These are phyloP conservation scores for Beauveria australis DNA, from an alignment of 2,329 filamentous ascomycete species.

Conservation along the genomic window DNA sequence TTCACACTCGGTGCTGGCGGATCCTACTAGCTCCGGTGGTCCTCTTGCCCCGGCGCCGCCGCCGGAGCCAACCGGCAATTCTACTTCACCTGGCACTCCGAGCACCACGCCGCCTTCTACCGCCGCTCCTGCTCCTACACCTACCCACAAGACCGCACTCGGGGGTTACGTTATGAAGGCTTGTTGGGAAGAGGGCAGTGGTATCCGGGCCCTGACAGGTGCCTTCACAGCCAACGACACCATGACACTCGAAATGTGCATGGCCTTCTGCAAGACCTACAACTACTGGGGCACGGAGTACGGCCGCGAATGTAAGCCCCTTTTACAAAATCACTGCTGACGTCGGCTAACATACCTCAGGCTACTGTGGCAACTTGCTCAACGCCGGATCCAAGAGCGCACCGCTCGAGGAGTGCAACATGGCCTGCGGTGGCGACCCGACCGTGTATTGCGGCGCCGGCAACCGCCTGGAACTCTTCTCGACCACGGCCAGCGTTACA, in stretches of 20 bases:
- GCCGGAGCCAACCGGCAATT: background rate
- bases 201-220: slow-evolving; percentile 34
- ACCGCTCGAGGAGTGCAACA: slow-evolving; percentile 26
- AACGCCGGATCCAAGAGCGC: slow-evolving; percentile 20
- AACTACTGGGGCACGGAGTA: slow-evolving; percentile 44
- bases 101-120: background rate
- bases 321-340: background rate
- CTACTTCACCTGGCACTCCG: slow-evolving; percentile 6
- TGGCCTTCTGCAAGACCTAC: slow-evolving; percentile 36
- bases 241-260: slow-evolving; percentile 43
- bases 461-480: slow-evolving; percentile 35
- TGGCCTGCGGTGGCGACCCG: slow-evolving; percentile 32
- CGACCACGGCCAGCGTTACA: slow-evolving; percentile 29
- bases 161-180: slow-evolving; percentile 37
- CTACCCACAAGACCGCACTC: slow-evolving; percentile 28
- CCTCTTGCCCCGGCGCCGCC: background rate
- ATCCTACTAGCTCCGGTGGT: background rate
- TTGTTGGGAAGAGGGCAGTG: slow-evolving; percentile 40
- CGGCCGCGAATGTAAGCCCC: slow-evolving; percentile 38
- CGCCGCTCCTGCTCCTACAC: slow-evolving; percentile 11
- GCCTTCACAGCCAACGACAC: slow-evolving; percentile 34
- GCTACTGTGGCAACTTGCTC: slow-evolving; percentile 40
- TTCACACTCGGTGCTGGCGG: background rate
- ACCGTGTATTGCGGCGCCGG: slow-evolving; percentile 35
- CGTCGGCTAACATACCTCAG: slow-evolving; percentile 15